Evolutionary conservation across 1,284 basidiomycete species (phyloP), one percentile per base, ranked within the genome.

Genomic region (Xerocomus amazonicus): DNA sequence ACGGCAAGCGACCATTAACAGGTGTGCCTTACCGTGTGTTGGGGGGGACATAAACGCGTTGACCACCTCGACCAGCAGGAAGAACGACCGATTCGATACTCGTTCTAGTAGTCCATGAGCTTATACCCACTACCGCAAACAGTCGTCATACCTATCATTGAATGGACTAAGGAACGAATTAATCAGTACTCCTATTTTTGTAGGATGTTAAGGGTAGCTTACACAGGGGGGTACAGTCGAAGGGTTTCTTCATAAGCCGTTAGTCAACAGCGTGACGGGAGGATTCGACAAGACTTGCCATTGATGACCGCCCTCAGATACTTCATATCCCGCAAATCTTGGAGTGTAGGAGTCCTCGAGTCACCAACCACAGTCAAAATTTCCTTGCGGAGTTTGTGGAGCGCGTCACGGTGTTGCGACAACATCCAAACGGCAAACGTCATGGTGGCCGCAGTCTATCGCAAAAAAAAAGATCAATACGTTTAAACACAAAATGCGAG

Each of bases 171-270:
- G 19, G 19, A 23, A 39, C 6, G 35, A n/a, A 44, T 26, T 16
- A 23, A 14, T 50, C 35, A 54, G 48, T 41, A 41, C 34, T 13
- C 39, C 19, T 29, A 26, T 19, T 23, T 23, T 23, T 2, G 39
- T 14, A 0, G 6, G 38, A 27, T 4, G 19, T 23, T 35, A 14
- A 31, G 3, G 12, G 41, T 5, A 28, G 47, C 75, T 58, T 67
- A 81, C 73, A 83, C 80, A 13, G 79, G 67, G 4, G 83, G 81
- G 62, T 78, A 83, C 6, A 86, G 59, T 13, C 83, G 71, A 44
- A 84, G 67, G 1, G 77, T 78, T 64, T 85, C 81, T 79, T 53
- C 29, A 37, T 43, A 14, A 29, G 39, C 3, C 33, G 40, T 56
- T 32, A 55, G 47, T 14, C 35, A 14, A 39, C 19, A 23, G 9